Base-by-base conservation (phyloP, 192 early-diverging fungal species). In the Pilaira anomala region DNA sequence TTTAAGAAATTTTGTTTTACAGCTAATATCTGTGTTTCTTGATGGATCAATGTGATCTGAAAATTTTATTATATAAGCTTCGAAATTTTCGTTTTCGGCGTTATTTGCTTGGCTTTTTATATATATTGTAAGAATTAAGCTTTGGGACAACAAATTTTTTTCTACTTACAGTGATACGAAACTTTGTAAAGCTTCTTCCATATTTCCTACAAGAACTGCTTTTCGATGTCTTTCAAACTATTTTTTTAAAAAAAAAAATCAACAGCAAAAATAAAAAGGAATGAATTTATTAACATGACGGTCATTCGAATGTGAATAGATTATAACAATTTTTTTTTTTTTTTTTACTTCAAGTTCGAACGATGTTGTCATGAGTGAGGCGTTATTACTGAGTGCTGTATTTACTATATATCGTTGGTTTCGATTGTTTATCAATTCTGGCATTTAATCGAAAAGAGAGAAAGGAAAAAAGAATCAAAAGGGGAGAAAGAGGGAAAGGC, bases 21-120 rank as follows among this genome's bases (percentile, higher is more conserved):
- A 19, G 29, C 51, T 49, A 41, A 72, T 44, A 11, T 66, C 19
- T 3, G 60, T 53, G 44, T 72, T 56, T 26, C 49, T 56, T 16
- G 62, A 60, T 30, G 58, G 57, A 33, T 60, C 53, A 50, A 72
- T 57, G 39, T 65, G 59, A n/a, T 55, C 24, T 26, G 70, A 65
- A 45, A 72, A 44, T 21, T 62, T 42, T 8, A 72, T 29, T 7
- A 72, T 28, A 62, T 72, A 72, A 36, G 25, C 18, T 30, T 72
- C 64, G 21, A 72, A 66, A 2, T 29, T n/a, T 7, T 42, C 39
- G 24, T 72, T 72, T 19, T 72, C 58, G 21, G 58, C 51, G 30
- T 57, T 60, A 26, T 66, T 51, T 2, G 70, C 48, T 55, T 72
- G 70, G 16, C 70, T 72, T 19, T 1, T 6, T 33, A n/a, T 21